These are phyloP conservation scores for Lepidium aucheri DNA, from an alignment of 345 rosid genomes.

Conservation along the genomic window DNA sequence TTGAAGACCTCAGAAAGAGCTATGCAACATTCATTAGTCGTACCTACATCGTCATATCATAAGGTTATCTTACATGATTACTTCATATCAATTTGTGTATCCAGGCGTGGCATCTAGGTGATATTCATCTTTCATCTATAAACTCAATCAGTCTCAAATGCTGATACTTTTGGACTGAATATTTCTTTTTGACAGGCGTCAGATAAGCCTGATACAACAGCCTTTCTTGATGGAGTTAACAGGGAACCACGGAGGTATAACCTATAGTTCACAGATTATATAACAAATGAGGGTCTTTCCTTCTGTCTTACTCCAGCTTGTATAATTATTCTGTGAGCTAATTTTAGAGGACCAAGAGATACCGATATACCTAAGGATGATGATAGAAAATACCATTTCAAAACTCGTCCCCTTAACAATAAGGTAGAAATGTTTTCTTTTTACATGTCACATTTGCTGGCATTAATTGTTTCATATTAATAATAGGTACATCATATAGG, in stretches of 20 bases:
- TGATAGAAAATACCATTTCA: conserved; percentile 34
- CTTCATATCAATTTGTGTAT: neutral
- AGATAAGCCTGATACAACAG: conserved; percentile 29
- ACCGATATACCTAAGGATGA: conserved; percentile 37
- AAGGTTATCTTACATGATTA: conserved; percentile 38
- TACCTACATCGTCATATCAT: conserved; percentile 34
- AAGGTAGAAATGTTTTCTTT: conserved; percentile 43
- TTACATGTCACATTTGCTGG: neutral
- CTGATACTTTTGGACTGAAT: neutral
- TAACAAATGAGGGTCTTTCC: neutral
- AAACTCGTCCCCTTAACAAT: conserved; percentile 60
- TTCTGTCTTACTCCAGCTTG: neutral
- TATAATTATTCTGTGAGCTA: neutral
- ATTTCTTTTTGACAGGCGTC: conserved; percentile 36
- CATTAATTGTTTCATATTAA: neutral
- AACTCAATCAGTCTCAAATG: neutral
- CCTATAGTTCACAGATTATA: neutral
- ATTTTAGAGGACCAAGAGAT: conserved; percentile 36
- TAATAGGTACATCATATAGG: neutral
- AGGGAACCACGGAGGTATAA: conserved; percentile 56
- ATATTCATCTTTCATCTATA: neutral
- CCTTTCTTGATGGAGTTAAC: conserved; percentile 35
- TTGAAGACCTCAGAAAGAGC: conserved; percentile 88
- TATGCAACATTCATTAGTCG: conserved; percentile 51
- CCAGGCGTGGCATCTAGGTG: neutral